These are phyloP conservation scores for Boletus semigastroideus DNA, from an alignment of 1,284 basidiomycete genomes.

Conservation along the genomic window DNA sequence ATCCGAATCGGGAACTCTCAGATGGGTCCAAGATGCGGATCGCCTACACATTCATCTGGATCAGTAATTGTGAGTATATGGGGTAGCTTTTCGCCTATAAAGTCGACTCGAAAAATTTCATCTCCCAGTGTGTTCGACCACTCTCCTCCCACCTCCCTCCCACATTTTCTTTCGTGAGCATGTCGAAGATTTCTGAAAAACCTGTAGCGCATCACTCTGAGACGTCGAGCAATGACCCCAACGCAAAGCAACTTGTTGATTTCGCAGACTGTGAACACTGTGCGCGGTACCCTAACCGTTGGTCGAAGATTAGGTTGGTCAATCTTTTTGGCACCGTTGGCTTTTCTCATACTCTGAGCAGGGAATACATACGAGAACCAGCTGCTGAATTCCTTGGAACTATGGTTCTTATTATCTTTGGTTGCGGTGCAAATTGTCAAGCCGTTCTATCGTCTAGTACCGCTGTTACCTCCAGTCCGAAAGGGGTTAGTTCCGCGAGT, in stretches of 20 bases:
- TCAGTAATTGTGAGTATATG: too few relatives aligned
- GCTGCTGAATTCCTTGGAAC: constrained; percentile 70
- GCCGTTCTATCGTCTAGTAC: constrained; percentile 54
- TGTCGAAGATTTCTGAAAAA: constrained; percentile 24
- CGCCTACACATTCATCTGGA: neutral
- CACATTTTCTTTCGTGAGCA: constrained; percentile 8
- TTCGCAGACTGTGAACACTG: constrained; percentile 30
- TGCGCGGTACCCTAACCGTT: constrained; percentile 47
- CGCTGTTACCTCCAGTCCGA: constrained; percentile 49
- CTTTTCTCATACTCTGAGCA: constrained; percentile 16
- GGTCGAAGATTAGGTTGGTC: constrained; percentile 56
- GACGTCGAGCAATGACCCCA: constrained; percentile 10
- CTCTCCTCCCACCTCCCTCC: neutral
- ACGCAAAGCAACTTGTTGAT: constrained; percentile 8
- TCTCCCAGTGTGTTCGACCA: neutral
- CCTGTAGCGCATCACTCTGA: constrained; percentile 17
- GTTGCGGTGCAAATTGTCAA: constrained; percentile 64
- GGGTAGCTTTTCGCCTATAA: too few relatives aligned
- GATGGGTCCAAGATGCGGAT: constrained; percentile 5
- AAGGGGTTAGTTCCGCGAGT: constrained; percentile 52
- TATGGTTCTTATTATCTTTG: constrained; percentile 66
- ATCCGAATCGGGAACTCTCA: constrained; percentile 7
- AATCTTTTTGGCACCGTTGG: neutral
- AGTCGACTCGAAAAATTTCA: neutral
- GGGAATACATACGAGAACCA: constrained; percentile 54